Conservation (phyloP, 2,329 filamentous ascomycete species). For the Penicillium sp. region DNA sequence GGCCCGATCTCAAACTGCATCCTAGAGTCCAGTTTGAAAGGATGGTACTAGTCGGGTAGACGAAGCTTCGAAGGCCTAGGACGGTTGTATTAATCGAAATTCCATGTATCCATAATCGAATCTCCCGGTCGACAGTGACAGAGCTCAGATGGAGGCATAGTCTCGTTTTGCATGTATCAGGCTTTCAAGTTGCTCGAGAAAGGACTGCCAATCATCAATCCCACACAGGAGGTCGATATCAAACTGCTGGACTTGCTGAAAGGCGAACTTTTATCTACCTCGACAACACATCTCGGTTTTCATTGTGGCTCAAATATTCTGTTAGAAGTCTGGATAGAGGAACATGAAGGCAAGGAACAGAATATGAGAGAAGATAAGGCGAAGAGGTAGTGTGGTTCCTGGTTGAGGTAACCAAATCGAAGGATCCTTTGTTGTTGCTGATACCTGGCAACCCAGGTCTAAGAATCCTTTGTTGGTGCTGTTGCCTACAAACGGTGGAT, state of each 20-base stretch:
- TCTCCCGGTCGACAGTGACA: not conserved
- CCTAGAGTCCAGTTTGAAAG: not conserved
- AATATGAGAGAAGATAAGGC: too few relatives aligned
- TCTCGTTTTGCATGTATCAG: not conserved
- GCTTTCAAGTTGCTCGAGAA: not conserved
- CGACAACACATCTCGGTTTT: too few relatives aligned
- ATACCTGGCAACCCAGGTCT: not conserved
- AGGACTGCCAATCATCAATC: not conserved
- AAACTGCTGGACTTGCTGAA: not conserved
- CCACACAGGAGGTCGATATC: too few relatives aligned
- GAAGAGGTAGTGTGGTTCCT: too few relatives aligned
- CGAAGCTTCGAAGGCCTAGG: not conserved
- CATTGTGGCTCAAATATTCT: not conserved
- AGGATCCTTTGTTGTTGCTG: too few relatives aligned
- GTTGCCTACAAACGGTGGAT: not conserved
- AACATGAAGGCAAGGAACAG: not conserved
- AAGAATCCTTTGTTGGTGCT: not conserved
- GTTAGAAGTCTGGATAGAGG: not conserved
- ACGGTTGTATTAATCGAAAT: too few relatives aligned
- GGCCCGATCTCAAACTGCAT: too few relatives aligned
- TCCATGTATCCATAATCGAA: not conserved
- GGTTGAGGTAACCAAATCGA: too few relatives aligned
- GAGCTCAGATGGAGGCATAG: not conserved
- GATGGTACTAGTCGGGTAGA: not conserved
- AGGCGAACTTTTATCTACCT: not conserved